phyloP scores from a whole-genome alignment of 108 stramenopile species.

The Skeletonema menzelii region DNA sequence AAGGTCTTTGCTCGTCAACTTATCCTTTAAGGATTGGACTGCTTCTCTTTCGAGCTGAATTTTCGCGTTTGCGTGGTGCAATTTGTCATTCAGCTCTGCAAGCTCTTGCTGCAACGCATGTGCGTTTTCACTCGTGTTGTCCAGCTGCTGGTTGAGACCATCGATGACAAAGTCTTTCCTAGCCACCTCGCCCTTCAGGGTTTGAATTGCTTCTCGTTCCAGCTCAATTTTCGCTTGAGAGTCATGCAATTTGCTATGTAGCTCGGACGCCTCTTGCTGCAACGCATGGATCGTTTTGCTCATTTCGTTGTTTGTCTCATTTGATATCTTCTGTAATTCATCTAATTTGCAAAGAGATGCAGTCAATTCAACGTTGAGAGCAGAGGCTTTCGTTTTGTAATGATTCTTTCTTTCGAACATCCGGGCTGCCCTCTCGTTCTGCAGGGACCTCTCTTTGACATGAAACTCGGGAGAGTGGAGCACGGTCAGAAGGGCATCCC shows the following conservation, averaged over 20 bases:
- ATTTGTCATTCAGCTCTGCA: slow-evolving; percentile 4
- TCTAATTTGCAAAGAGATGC: slow-evolving; percentile 8
- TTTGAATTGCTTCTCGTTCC: background rate
- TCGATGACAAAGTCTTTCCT: background rate
- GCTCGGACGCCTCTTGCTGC: slow-evolving; percentile 27
- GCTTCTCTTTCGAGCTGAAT: background rate
- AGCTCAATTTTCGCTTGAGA: slow-evolving; percentile 9
- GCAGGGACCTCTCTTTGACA: slow-evolving; percentile 32
- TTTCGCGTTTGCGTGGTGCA: slow-evolving; percentile 13
- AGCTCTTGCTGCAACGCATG: slow-evolving; percentile 30
- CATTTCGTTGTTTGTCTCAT: slow-evolving; percentile 36
- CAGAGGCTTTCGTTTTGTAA: slow-evolving; percentile 19
- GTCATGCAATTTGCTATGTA: slow-evolving; percentile 8
- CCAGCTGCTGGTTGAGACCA: slow-evolving; percentile 2
- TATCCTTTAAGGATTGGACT: slow-evolving; percentile 8
- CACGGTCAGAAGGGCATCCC: slow-evolving; percentile 26
- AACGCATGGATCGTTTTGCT: slow-evolving; percentile 33
- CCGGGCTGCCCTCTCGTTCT: slow-evolving; percentile 28
- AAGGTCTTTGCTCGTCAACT: background rate
- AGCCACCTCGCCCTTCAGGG: slow-evolving; percentile 1
- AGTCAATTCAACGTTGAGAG: slow-evolving; percentile 14
- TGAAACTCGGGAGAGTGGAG: slow-evolving; percentile 46
- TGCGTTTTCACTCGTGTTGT: background rate
- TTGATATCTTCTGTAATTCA: slow-evolving; percentile 25
- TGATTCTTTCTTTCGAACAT: slow-evolving; percentile 31